A percentile compares a stretch with the other conserved stretches of the same genome.
phyloP scores from a whole-genome alignment of 805 yeast genomes.

The Candida stauntonica region DNA sequence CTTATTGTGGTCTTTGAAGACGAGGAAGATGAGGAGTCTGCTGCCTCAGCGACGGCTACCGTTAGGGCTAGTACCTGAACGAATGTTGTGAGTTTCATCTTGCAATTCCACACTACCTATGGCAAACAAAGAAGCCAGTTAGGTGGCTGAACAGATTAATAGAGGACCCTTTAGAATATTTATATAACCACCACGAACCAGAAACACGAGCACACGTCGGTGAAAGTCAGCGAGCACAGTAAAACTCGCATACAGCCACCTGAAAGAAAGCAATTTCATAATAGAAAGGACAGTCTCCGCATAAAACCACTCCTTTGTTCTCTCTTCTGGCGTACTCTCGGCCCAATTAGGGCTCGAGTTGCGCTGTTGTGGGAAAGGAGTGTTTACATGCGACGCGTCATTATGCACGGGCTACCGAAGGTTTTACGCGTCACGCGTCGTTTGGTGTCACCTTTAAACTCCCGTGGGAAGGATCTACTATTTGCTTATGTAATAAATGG shows the following conservation, averaged over 20 bases:
- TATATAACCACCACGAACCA: too few relatives aligned
- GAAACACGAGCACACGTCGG: too few relatives aligned
- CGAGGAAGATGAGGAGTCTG: constrained; percentile 1
- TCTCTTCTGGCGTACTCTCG: too few relatives aligned
- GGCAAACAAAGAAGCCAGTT: too few relatives aligned
- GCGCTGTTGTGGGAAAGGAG: constrained; percentile 1
- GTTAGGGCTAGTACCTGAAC: neutral
- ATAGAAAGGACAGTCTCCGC: too few relatives aligned
- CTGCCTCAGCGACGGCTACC: neutral
- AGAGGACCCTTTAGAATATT: too few relatives aligned
- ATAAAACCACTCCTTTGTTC: too few relatives aligned
- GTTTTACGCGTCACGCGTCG: constrained; percentile 4
- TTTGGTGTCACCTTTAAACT: neutral
- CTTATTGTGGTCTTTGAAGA: neutral
- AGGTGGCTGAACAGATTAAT: too few relatives aligned
- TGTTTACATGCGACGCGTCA: constrained; percentile 7
- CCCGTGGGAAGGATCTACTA: neutral
- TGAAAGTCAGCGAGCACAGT: too few relatives aligned
- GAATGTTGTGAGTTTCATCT: neutral
- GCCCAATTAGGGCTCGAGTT: too few relatives aligned
- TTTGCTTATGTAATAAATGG: neutral
- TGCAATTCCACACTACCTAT: neutral
- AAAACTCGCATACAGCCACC: too few relatives aligned
- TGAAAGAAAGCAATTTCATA: too few relatives aligned
- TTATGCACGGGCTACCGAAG: neutral